Conservation (phyloP, 2,329 filamentous ascomycete species). For the Phyllosticta ampelicida region DNA sequence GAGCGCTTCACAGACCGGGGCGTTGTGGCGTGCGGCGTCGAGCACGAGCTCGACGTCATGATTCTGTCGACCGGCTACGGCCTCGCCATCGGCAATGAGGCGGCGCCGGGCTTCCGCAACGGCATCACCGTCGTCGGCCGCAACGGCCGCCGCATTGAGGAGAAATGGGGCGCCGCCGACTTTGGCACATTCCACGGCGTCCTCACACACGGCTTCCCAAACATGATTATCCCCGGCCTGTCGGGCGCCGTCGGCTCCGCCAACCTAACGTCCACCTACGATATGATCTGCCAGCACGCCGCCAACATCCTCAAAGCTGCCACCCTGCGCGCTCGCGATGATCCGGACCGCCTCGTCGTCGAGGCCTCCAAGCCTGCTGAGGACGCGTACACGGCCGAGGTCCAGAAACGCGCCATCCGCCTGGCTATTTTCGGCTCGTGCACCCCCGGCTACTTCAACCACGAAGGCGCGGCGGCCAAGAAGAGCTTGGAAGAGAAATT, state of each 20-base stretch:
- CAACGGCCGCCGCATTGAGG: slow-evolving; percentile 33
- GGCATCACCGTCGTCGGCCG: slow-evolving; percentile 35
- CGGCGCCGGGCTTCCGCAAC: slow-evolving; percentile 18
- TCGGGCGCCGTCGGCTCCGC: slow-evolving; percentile 24
- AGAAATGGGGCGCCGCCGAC: slow-evolving; percentile 32
- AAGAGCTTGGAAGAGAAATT: background rate
- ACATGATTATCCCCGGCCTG: slow-evolving; percentile 37
- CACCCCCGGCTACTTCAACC: slow-evolving; percentile 2
- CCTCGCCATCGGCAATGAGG: slow-evolving; percentile 16
- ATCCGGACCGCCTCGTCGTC: background rate
- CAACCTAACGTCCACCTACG: slow-evolving; percentile 9
- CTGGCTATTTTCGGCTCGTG: background rate
- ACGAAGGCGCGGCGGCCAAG: background rate
- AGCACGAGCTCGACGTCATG: slow-evolving; percentile 40
- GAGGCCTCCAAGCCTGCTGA: background rate
- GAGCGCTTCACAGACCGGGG: slow-evolving; percentile 36
- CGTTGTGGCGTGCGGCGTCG: slow-evolving; percentile 37
- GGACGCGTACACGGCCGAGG: background rate
- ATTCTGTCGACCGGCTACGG: slow-evolving; percentile 39
- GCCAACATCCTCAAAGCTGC: background rate
- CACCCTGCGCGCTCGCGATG: background rate
- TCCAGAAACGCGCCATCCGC: background rate
- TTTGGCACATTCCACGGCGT: slow-evolving; percentile 42
- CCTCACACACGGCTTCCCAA: slow-evolving; percentile 41
- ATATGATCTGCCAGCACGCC: background rate